A percentile compares a stretch with the other conserved stretches of the same genome.
phyloP scores from a whole-genome alignment of 345 rosid species.

The Salix dunnii region DNA sequence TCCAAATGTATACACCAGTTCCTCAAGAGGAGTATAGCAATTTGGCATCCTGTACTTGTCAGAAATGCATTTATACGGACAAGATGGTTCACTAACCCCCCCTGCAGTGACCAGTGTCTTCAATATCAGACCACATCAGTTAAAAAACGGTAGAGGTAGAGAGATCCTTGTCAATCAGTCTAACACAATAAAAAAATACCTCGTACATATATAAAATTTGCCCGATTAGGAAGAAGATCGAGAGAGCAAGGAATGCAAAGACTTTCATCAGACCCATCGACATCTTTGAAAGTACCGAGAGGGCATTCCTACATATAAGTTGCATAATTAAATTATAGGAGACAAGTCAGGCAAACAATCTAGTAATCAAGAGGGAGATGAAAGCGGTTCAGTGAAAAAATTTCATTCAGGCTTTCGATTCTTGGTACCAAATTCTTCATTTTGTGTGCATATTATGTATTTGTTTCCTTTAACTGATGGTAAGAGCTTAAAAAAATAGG shows the following conservation, averaged over 20 bases:
- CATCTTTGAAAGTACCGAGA: slow-evolving; percentile 82
- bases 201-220: slow-evolving; percentile 72
- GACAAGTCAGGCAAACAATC: not conserved
- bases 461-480: not conserved
- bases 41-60: slow-evolving; percentile 94
- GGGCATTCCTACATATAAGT: slow-evolving; percentile 78
- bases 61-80: slow-evolving; percentile 89
- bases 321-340: slow-evolving; percentile 4
- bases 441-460: not conserved
- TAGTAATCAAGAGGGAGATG: not conserved
- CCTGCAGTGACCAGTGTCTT: slow-evolving; percentile 45
- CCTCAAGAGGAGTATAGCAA: slow-evolving; percentile 95
- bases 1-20: slow-evolving; percentile 84
- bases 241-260: slow-evolving; percentile 84
- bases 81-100: slow-evolving; percentile 59
- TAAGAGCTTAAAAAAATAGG: too few species aligned
- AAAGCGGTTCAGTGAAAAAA: not conserved
- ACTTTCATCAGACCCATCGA: slow-evolving; percentile 75
- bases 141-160: slow-evolving; percentile 7
- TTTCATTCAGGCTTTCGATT: not conserved
- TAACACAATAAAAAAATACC: slow-evolving; percentile 38
- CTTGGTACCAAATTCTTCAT: not conserved
- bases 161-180: not conserved
- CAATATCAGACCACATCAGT: slow-evolving; percentile 20
- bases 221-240: slow-evolving; percentile 78